phyloP scores from a whole-genome alignment of 116 monocot species.

The Iris pallida region DNA sequence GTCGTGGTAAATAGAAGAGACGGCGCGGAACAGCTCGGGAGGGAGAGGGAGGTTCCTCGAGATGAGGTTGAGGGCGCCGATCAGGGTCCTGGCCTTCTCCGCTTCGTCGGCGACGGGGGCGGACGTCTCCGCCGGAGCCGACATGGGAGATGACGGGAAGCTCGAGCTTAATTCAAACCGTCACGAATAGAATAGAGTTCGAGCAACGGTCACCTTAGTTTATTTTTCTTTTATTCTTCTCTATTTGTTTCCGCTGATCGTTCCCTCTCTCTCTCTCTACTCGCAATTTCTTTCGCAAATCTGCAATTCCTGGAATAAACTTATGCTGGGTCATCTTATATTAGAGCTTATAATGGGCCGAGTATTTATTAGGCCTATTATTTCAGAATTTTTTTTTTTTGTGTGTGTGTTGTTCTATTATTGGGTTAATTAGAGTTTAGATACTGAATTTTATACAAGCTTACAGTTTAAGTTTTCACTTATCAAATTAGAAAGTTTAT shows the following conservation, averaged over 20 bases:
- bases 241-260: not conserved
- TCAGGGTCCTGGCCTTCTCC: conserved; percentile 72
- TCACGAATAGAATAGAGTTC: not conserved
- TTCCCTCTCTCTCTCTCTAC: not conserved
- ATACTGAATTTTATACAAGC: too few relatives aligned
- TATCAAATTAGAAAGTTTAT: too few relatives aligned
- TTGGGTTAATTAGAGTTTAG: too few relatives aligned
- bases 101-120: conserved; percentile 13
- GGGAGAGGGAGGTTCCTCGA: conserved; percentile 82
- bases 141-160: conserved; percentile 15
- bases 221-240: not conserved
- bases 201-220: not conserved
- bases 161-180: not conserved
- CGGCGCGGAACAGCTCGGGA: conserved; percentile 48
- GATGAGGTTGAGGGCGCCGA: conserved; percentile 77
- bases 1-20: conserved; percentile 59
- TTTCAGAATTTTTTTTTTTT: too few relatives aligned
- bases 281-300: not conserved
- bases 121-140: conserved; percentile 22
- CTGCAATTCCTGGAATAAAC: too few relatives aligned
- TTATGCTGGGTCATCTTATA: too few relatives aligned
- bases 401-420: too few relatives aligned
- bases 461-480: too few relatives aligned
- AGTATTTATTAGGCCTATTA: too few relatives aligned
- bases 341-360: too few relatives aligned